Base-by-base conservation (phyloP, 2,329 filamentous ascomycete genomes). In the Dothistroma pini region DNA sequence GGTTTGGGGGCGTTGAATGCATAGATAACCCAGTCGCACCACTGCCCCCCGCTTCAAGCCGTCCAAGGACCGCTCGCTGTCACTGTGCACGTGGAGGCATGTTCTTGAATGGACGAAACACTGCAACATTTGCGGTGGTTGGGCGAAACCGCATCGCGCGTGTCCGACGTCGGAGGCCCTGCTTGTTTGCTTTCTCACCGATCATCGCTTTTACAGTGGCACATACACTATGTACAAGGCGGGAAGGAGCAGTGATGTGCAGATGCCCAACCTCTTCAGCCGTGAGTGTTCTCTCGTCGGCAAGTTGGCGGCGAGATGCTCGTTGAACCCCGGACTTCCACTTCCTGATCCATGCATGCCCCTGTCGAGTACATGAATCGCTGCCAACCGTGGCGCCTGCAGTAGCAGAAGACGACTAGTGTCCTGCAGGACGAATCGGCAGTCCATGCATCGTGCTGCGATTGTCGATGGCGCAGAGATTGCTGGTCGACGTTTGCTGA, bases 301-400 rank as follows among this genome's bases (percentile, higher is more conserved):
- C n/a, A 21, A 49, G 29, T 52, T n/a, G 22, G 49, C 11, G n/a
- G 49, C 49, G 49, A 52, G 49, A 12, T 10, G 21, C 14, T 32
- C 49, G n/a, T 5, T 7, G 49, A 25, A 7, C 49, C 3, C 49
- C 19, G 51, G 51, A 16, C 51, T 14, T 4, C 3, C 2, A 16
- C 51, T 14, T 4, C 3, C 2, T n/a, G 25, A 44, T 19, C 41
- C 16, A 53, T 53, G 51, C 51, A 35, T 35, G 51, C 51, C 51
- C 51, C 51, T 53, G n/a, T 53, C 31, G 25, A 44, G 16, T 44
- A 19, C 25, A 32, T 53, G 51, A 53, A 53, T 53, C 51, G 51
- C 31, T 53, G 51, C n/a, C 51, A 4, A 31, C 3, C 9, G 16
- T 35, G 51, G 12, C 48, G 48, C 48, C 48, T 29, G 48, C 48